phyloP scores from a whole-genome alignment of 306 rosid species.

The Lithocarpus polystachyus region DNA sequence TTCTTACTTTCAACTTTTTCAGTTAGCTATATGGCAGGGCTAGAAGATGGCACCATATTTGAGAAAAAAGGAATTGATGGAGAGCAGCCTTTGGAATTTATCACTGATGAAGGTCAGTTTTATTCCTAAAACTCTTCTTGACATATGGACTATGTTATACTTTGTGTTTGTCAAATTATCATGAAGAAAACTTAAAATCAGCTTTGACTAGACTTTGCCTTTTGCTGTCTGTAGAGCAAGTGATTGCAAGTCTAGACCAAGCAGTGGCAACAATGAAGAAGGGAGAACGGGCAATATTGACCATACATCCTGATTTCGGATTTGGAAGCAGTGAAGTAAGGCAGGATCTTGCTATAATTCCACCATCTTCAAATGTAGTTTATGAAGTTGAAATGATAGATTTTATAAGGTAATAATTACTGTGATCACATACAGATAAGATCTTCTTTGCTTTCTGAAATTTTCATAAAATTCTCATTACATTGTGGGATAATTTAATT shows the following conservation, averaged over 20 bases:
- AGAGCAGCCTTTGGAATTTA: constrained; percentile 46
- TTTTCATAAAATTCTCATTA: neutral
- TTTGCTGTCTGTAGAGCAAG: constrained; percentile 52
- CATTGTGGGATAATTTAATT: neutral
- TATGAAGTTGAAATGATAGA: constrained; percentile 59
- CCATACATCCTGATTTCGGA: constrained; percentile 65
- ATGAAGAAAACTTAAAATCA: constrained; percentile 8
- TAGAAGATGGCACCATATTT: constrained; percentile 65
- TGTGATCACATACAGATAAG: neutral
- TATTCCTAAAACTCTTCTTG: neutral
- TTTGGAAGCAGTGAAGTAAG: constrained; percentile 57
- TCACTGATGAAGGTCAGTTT: constrained; percentile 64
- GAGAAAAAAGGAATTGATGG: constrained; percentile 62
- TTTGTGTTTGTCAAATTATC: neutral
- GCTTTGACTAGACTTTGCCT: constrained; percentile 11
- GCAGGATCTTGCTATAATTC: constrained; percentile 44
- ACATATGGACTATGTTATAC: neutral
- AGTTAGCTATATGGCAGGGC: constrained; percentile 53
- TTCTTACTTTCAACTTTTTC: constrained; percentile 11
- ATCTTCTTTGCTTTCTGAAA: neutral
- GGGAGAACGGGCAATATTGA: constrained; percentile 57
- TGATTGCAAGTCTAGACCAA: constrained; percentile 56
- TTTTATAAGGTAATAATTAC: constrained; percentile 44
- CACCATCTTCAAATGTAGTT: constrained; percentile 42
- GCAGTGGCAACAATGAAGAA: constrained; percentile 70